Base-by-base conservation (phyloP, 345 rosid species). In the Arabis alpina region DNA sequence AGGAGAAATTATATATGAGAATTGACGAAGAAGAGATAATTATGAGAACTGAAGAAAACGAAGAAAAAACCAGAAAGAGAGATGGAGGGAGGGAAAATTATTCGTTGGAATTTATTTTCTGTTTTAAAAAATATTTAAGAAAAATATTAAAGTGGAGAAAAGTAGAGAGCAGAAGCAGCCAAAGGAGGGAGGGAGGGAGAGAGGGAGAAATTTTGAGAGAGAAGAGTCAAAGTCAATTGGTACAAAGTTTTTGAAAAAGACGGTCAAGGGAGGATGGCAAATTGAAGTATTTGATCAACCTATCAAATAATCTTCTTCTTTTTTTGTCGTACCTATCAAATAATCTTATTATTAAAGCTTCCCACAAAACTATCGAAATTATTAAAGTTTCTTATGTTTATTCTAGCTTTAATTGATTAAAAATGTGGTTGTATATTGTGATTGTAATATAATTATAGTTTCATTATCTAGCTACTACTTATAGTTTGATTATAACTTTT, bases 211-310 rank as follows among this genome's bases (percentile, higher is more conserved):
- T 19, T 19, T 19, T 19, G 23, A 60, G 10, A 61, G 62, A 36
- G 52, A 19, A 30, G 61, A 60, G 79, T 75, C 79, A 62, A 75
- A 75, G 74, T 75, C 79, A 59, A 39, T 68, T 62, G 53, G 68
- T 61, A n/a, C 28, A 45, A 68, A 54, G 73, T 19, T 67, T 60
- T 60, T 19, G 23, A 56, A 60, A 32, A 66, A 68, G 13, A 53
- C 19, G 70, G 79, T 75, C 74, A 75, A 75, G 74, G 68, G 79
- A 68, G 79, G 79, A 68, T 61, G 79, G 79, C 79, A 68, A 68
- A 53, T 32, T 53, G 8, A 66, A n/a, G n/a, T 25, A 2, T 40
- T 10, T 10, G 6, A 45, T 70, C 25, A 36, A 25, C 5, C 57
- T 61, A 43, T 56, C 56, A 64, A 5, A 36, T 71, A 4, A 41